Percentiles rank a stretch among this genome's conserved stretches.
Evolutionary conservation across 2,329 filamentous ascomycete genomes (phyloP).

Genomic region (Xenosphaeropsis pyriputrescens): DNA sequence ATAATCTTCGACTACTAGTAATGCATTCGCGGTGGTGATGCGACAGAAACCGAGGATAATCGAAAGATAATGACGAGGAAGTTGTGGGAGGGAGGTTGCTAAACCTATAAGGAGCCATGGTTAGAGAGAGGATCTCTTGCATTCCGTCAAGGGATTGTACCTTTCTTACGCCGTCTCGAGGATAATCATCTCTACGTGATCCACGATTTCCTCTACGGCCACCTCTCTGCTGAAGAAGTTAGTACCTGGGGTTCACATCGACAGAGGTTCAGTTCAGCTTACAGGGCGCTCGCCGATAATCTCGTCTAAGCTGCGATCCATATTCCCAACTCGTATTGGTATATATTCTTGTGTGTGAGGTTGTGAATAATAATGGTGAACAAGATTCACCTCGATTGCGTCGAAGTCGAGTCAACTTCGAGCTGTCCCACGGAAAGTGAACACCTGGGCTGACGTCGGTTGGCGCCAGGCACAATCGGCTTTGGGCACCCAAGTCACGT

Average conservation of each 20-base stretch:
- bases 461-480: too few relatives aligned
- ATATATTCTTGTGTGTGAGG: too few relatives aligned
- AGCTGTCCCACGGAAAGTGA: too few relatives aligned
- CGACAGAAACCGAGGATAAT: conserved; percentile 20
- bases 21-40: conserved; percentile 2
- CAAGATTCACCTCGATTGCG: too few relatives aligned
- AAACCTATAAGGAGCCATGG: conserved; percentile 10
- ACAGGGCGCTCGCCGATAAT: conserved; percentile 47
- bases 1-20: too few relatives aligned
- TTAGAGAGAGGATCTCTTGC: too few relatives aligned
- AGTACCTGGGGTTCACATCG: neutral
- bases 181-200: conserved; percentile 30
- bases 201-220: conserved; percentile 15
- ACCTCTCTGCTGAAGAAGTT: conserved; percentile 9
- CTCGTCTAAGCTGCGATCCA: conserved; percentile 52
- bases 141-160: conserved; percentile 25
- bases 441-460: too few relatives aligned
- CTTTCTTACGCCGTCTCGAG: conserved; percentile 85
- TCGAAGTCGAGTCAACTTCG: too few relatives aligned
- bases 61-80: conserved; percentile 13
- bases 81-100: conserved; percentile 18
- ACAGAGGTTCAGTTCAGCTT: conserved; percentile 14
- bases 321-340: conserved; percentile 15
- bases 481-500: too few relatives aligned
- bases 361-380: too few relatives aligned